These are phyloP conservation scores for Thalassiosira hispida DNA, from an alignment of 352 stramenopile genomes.

Conservation along the genomic window DNA sequence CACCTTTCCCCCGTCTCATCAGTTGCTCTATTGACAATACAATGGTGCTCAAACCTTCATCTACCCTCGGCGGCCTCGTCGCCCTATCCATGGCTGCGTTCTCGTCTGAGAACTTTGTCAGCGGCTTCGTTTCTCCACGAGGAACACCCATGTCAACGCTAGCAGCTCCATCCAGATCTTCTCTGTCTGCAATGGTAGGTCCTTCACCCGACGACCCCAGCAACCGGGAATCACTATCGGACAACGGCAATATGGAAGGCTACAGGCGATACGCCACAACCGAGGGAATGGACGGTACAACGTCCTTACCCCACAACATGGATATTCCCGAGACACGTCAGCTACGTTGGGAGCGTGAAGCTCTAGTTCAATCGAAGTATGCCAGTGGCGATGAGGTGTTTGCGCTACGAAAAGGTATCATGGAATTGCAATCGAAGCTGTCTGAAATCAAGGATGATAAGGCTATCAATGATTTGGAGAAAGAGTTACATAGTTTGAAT, in stretches of 20 bases:
- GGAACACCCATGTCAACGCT: not conserved
- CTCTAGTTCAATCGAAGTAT: constrained; percentile 46
- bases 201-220: not conserved
- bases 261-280: constrained; percentile 6
- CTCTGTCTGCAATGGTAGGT: not conserved
- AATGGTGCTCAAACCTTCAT: not conserved
- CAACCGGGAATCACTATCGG: not conserved
- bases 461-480: constrained; percentile 42
- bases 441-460: not conserved
- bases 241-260: not conserved
- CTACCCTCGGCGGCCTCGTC: not conserved
- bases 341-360: constrained; percentile 31
- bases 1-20: no score
- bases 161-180: not conserved
- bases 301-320: constrained; percentile 26
- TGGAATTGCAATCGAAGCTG: constrained; percentile 52
- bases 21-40: not conserved
- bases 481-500: constrained; percentile 27
- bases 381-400: constrained; percentile 67
- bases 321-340: constrained; percentile 26
- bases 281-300: constrained; percentile 24
- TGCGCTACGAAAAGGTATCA: constrained; percentile 49
- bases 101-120: not conserved
- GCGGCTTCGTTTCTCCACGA: constrained; percentile 1
- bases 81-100: not conserved